Percentiles rank a stretch among this genome's conserved stretches.
phyloP scores from a whole-genome alignment of 345 rosid genomes.

The Anacardium occidentale region DNA sequence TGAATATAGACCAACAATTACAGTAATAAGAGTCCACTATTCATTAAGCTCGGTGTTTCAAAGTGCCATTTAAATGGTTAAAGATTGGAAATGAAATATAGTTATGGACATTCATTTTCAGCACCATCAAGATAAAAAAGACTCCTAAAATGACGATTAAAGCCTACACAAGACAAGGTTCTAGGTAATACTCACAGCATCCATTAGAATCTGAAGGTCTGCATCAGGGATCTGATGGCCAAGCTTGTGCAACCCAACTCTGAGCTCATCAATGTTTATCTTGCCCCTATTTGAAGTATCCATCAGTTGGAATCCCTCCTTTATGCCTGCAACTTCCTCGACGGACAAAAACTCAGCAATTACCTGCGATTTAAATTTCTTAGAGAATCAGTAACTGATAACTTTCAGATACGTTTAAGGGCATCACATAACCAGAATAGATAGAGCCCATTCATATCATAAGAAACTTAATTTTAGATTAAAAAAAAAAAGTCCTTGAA shows the following conservation, averaged over 20 bases:
- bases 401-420: neutral
- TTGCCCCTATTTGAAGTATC: conserved; percentile 77
- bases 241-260: conserved; percentile 72
- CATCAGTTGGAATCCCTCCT: conserved; percentile 81
- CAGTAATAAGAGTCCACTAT: neutral
- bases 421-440: conserved; percentile 2
- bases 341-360: conserved; percentile 92
- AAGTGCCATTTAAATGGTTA: neutral
- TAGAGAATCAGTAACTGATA: neutral
- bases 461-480: neutral
- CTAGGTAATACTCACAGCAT: conserved; percentile 61
- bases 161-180: neutral
- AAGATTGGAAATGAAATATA: neutral
- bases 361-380: conserved; percentile 44
- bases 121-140: neutral
- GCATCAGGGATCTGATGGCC: conserved; percentile 71
- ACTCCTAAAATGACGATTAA: neutral
- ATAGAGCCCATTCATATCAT: neutral
- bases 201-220: conserved; percentile 94
- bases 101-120: neutral
- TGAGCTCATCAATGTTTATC: conserved; percentile 80
- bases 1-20: neutral
- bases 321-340: conserved; percentile 94
- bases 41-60: neutral
- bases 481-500: neutral